Evolutionary conservation across 768 basidiomycete species (phyloP), one percentile per base, ranked within the genome.

Genomic region (Mycena crocata): DNA sequence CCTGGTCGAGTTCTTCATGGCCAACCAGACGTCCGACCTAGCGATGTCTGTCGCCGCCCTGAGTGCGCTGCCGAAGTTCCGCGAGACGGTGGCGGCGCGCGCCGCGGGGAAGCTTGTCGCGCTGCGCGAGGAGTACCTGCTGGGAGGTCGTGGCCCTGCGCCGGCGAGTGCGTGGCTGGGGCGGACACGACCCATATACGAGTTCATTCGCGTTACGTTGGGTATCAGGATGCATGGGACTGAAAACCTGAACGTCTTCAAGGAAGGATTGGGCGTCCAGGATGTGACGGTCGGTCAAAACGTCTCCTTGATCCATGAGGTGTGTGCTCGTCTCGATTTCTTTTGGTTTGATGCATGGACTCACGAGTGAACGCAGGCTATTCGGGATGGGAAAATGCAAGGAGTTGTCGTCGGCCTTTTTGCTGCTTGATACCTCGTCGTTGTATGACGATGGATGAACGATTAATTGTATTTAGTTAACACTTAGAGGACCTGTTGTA

Each of bases 141-240:
- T 83, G 30, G 90, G 90, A 32, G 81, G 73, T 44, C 82, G 84
- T 15, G 92, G 91, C 5, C 73, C 80, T 12, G 84, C 91, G 7
- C 93, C 94, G 1, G 93, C 94, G 2, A 87, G 89, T 66, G 71
- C 73, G 12, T 88, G 83, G 77, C 83, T 96, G 63, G 88, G 87
- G 73, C 86, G 85, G 74, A 93, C 93, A 4, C 84, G 87, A 14
- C 80, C 87, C 8, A 76, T 95, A 26, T 96, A 96, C 77, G 89
- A 92, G 74, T 96, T 89, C 67, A 86, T 96, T 7, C 84, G 94
- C 37, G 63, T 86, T 23, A 85, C 83, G 12, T 80, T 95, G 31
- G 92, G 92, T n/a, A 87, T 95, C 66, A 81, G 81, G 70, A 95
- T 94, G 92, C 89, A 94, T 68, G 93, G 93, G 19, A 81, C 84